Evolutionary conservation across 2,329 filamentous ascomycete genomes (phyloP).

Genomic region (Pseudonectria foliicola): DNA sequence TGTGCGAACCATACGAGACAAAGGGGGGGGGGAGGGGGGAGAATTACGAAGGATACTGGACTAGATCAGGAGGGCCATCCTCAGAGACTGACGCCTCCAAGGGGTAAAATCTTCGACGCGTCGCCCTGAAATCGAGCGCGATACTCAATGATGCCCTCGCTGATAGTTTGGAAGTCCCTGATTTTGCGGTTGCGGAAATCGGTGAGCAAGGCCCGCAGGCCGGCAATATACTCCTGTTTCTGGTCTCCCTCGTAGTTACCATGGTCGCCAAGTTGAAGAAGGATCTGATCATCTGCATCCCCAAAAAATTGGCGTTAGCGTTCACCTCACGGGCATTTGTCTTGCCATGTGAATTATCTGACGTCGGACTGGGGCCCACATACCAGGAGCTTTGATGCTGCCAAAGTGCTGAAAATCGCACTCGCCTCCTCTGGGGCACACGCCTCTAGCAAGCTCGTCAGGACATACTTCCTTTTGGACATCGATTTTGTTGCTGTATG

Average conservation of each 20-base stretch:
- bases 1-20: neutral
- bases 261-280: conserved; percentile 62
- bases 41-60: neutral
- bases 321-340: conserved; percentile 27
- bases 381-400: conserved; percentile 32
- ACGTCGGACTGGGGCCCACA: conserved; percentile 17
- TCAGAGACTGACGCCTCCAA: conserved; percentile 41
- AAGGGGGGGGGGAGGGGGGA: neutral
- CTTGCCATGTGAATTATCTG: conserved; percentile 11
- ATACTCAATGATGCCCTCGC: conserved; percentile 59
- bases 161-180: conserved; percentile 60
- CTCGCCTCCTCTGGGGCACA: conserved; percentile 61
- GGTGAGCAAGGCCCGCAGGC: conserved; percentile 54
- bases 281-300: conserved; percentile 61
- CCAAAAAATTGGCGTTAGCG: conserved; percentile 38
- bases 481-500: conserved; percentile 89
- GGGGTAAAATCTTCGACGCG: conserved; percentile 53
- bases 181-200: conserved; percentile 52
- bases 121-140: conserved; percentile 59
- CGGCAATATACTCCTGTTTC: conserved; percentile 53
- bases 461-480: conserved; percentile 66
- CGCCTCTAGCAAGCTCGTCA: conserved; percentile 61
- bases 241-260: conserved; percentile 57
- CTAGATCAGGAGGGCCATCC: neutral
- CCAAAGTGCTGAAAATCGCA: conserved; percentile 77